Evolutionary conservation across 1,284 basidiomycete species (phyloP).

Genomic region (Cryptococcus amylolentus): DNA sequence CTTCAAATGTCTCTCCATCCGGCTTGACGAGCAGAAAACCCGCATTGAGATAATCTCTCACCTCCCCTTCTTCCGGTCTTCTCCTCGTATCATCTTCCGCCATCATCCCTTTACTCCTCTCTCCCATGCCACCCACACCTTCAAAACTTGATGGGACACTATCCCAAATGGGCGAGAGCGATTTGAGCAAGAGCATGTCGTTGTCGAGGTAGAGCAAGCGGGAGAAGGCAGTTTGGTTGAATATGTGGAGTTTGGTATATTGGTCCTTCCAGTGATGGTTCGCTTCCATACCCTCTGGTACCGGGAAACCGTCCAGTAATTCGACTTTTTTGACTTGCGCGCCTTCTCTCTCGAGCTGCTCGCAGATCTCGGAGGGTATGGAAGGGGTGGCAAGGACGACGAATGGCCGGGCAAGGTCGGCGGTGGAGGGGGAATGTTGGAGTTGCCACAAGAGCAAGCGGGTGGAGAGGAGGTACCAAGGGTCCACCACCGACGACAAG

Average conservation of each 20-base stretch:
- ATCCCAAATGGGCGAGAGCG: conserved; percentile 13
- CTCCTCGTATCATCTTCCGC: conserved; percentile 3
- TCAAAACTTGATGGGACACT: neutral
- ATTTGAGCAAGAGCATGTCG: conserved; percentile 14
- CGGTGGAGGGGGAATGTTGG: conserved; percentile 5
- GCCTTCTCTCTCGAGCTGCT: conserved; percentile 4
- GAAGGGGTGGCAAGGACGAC: conserved; percentile 4
- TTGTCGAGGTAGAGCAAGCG: conserved; percentile 17
- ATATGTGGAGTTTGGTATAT: conserved; percentile 21
- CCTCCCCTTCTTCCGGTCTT: neutral
- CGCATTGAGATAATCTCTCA: conserved; percentile 15
- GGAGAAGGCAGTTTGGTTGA: conserved; percentile 10
- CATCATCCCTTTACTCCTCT: neutral
- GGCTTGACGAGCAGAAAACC: conserved; percentile 21
- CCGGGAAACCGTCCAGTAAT: conserved; percentile 7
- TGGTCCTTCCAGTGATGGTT: conserved; percentile 10
- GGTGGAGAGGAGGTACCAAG: conserved; percentile 8
- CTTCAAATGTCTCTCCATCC: conserved; percentile 10
- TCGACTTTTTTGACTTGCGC: conserved; percentile 3
- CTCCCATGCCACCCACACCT: conserved; percentile 8
- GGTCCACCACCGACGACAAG: conserved; percentile 7
- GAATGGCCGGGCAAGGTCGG: neutral
- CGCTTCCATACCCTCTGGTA: conserved; percentile 1
- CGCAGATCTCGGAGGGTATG: neutral
- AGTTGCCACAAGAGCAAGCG: conserved; percentile 9